Percentiles rank a stretch among this genome's conserved stretches.
phyloP scores from a whole-genome alignment of 2,329 filamentous ascomycete species.

The Blastomyces gilchristii region DNA sequence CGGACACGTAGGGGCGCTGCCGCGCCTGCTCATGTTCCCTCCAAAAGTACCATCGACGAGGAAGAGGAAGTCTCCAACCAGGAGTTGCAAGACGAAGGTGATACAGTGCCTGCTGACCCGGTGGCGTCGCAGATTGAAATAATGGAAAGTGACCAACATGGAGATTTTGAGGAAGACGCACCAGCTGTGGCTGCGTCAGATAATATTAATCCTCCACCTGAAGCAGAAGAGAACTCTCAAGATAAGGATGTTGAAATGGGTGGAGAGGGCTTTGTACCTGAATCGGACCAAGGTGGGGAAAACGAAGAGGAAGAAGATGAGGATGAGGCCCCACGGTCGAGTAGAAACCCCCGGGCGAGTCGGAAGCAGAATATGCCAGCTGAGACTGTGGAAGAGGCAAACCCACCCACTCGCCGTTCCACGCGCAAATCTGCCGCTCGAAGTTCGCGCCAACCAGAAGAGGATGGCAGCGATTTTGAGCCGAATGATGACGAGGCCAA shows the following conservation, averaged over 20 bases:
- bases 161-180: conserved; percentile 25
- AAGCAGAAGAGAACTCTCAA: conserved; percentile 16
- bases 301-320: conserved; percentile 45
- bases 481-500: conserved; percentile 42
- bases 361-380: conserved; percentile 19
- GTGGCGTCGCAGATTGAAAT: conserved; percentile 33
- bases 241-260: conserved; percentile 28
- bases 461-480: conserved; percentile 56
- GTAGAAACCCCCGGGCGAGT: conserved; percentile 25
- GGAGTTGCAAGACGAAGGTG: conserved; percentile 18
- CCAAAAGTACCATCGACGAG: conserved; percentile 44
- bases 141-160: conserved; percentile 33
- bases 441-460: conserved; percentile 36
- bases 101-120: conserved; percentile 17
- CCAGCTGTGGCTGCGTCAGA: conserved; percentile 16
- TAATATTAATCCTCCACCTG: conserved; percentile 5
- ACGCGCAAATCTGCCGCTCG: conserved; percentile 32
- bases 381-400: conserved; percentile 25
- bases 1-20: conserved; percentile 8
- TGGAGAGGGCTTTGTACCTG: conserved; percentile 31
- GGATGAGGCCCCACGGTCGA: conserved; percentile 42
- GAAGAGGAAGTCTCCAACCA: conserved; percentile 39
- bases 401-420: conserved; percentile 28
- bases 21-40: conserved; percentile 21
- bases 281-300: conserved; percentile 32